A percentile compares a stretch with the other conserved stretches of the same genome.
phyloP scores from a whole-genome alignment of 2,329 filamentous ascomycete genomes.

The Calonectria pseudoreteaudii region DNA sequence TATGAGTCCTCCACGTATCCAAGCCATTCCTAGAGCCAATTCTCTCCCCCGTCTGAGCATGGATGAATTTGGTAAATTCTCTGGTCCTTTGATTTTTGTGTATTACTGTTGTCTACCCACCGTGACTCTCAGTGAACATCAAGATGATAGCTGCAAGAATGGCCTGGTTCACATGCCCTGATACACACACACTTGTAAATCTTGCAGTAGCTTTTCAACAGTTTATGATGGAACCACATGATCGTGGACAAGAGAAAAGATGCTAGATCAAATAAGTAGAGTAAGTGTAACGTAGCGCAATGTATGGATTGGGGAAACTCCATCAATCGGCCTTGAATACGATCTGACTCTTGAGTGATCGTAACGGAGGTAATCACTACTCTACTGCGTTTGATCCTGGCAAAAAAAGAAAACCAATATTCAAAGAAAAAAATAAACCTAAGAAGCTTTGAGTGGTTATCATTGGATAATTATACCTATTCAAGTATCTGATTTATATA shows the following conservation, averaged over 20 bases:
- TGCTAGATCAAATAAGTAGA: background rate
- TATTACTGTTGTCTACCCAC: background rate
- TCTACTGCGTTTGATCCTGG: too few species aligned
- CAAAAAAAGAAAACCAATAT: too few species aligned
- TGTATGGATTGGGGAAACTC: too few species aligned
- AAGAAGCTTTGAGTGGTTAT: too few species aligned
- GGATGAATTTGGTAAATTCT: background rate
- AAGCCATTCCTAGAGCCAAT: background rate
- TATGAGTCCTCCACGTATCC: background rate
- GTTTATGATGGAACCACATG: background rate
- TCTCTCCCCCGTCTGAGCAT: background rate
- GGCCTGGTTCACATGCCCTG: background rate
- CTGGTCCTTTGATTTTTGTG: background rate
- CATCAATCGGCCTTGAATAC: too few species aligned
- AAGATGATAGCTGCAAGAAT: background rate
- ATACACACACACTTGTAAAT: background rate
- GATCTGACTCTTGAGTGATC: too few species aligned
- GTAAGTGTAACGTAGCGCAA: too few species aligned
- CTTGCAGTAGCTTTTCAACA: background rate
- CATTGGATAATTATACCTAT: too few species aligned
- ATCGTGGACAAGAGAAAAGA: background rate
- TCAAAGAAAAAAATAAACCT: too few species aligned
- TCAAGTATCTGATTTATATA: too few species aligned
- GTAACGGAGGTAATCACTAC: too few species aligned
- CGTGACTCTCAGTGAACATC: background rate